phyloP scores from a whole-genome alignment of 495 filamentous ascomycete genomes.

The Neurospora cerealis region DNA sequence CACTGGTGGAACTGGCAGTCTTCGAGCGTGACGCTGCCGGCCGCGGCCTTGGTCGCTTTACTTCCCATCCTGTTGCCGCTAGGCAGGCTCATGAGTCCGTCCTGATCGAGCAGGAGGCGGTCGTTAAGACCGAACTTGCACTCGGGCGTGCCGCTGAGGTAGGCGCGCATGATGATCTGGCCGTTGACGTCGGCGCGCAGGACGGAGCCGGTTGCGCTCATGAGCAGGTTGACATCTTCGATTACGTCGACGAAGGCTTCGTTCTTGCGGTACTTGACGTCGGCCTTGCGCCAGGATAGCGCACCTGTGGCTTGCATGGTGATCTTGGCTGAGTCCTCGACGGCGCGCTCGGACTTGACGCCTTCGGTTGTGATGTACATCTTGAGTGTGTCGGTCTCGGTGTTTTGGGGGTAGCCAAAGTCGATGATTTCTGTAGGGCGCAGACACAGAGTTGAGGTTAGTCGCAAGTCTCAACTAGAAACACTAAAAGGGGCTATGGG shows the following conservation, averaged over 20 bases:
- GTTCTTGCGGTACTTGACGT: conserved; percentile 99
- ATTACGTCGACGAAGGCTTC: conserved; percentile 60
- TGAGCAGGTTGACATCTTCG: conserved; percentile 96
- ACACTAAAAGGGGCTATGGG: neutral
- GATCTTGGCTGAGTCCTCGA: conserved; percentile 90
- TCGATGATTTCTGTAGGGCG: conserved; percentile 76
- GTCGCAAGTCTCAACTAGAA: neutral
- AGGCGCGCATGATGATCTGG: conserved; percentile 98
- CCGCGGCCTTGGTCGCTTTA: conserved; percentile 89
- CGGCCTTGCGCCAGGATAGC: conserved; percentile 89
- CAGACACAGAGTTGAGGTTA: neutral
- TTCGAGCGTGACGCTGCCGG: conserved; percentile 90
- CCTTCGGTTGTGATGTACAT: conserved; percentile 99
- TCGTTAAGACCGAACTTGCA: conserved; percentile 99
- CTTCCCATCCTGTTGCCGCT: conserved; percentile 61
- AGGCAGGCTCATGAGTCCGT: conserved; percentile 51
- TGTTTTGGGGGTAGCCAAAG: conserved; percentile 99
- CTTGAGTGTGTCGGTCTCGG: conserved; percentile 96
- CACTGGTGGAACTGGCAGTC: conserved; percentile 99
- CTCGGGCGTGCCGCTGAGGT: conserved; percentile 91
- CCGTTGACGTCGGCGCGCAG: conserved; percentile 96
- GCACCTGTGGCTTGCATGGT: conserved; percentile 99
- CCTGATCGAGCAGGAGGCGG: conserved; percentile 79
- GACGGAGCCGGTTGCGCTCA: conserved; percentile 92
- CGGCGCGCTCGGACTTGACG: conserved; percentile 87